Base-by-base conservation (phyloP, 345 rosid species). In the Streptanthus diversifolius region DNA sequence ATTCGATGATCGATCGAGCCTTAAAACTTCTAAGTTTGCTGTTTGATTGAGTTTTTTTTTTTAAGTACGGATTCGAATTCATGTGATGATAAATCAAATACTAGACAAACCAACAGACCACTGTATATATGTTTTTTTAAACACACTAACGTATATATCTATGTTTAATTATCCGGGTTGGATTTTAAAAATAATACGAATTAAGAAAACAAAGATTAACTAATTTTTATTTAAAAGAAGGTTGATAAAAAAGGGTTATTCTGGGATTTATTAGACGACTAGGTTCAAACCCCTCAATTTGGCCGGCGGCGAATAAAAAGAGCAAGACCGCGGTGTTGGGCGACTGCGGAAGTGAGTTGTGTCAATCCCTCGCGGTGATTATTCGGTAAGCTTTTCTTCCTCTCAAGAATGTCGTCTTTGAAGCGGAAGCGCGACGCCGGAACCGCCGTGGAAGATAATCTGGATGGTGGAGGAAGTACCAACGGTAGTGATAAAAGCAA, bases 391-490 rank as follows among this genome's bases (percentile, higher is more conserved):
- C 14, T 61, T 3, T 5, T 8, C 65, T 1, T 17, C 43, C 15
- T 25, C 44, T 54, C 7, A 44, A 15, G 0, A 15, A 86, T 84
- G 93, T 60, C 81, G 15, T 75, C 89, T 63, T 45, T 68, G 21
- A 56, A 82, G 70, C 70, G 57, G 19, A 62, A 67, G 29, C 77
- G 65, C 48, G 84, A 72, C 66, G 77, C 48, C 13, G 48, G 17
- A 45, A 71, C 77, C 13, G 15, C 81, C 4, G 84, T 52, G 64
- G 81, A 75, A 64, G 75, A 69, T 29, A 61, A 45, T 33, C 47
- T 71, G 17, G 36, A 24, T 43, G 21, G 25, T 64, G 59, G 22
- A 44, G 69, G 59, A 56, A 49, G 57, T 68, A 48, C 17, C 59
- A 47, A 65, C 56, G 67, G 71, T 63, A 61, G 67, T 47, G 59